Conservation (phyloP, 2,329 filamentous ascomycete genomes). For the Epichloe glyceriae region DNA sequence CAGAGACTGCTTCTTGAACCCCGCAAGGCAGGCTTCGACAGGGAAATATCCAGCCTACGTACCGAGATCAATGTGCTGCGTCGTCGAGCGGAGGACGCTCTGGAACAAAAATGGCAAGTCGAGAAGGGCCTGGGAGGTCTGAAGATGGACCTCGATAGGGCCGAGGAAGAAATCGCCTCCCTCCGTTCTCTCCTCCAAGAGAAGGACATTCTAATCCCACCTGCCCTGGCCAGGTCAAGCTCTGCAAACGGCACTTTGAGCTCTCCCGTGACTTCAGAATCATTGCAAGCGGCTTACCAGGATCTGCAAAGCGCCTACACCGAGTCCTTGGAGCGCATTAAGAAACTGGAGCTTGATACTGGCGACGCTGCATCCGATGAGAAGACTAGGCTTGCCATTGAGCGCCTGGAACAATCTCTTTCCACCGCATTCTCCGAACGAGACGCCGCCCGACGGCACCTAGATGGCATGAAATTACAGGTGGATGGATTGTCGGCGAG, state of each 20-base stretch:
- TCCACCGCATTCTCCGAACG: conserved; percentile 57
- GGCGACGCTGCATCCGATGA: conserved; percentile 30
- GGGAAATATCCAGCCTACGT: conserved; percentile 66
- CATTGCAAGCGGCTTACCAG: conserved; percentile 60
- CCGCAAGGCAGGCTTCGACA: conserved; percentile 66
- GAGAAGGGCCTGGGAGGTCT: conserved; percentile 79
- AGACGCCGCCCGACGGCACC: conserved; percentile 56
- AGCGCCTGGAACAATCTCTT: conserved; percentile 55
- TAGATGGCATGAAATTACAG: conserved; percentile 46
- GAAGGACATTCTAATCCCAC: conserved; percentile 66
- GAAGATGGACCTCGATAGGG: conserved; percentile 93
- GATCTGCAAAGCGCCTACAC: conserved; percentile 62
- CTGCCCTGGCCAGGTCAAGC: conserved; percentile 37
- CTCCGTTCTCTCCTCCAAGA: conserved; percentile 67
- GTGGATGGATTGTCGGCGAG: conserved; percentile 43
- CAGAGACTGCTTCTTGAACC: conserved; percentile 58
- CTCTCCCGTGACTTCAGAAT: conserved; percentile 50
- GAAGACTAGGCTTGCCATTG: conserved; percentile 48
- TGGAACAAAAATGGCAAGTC: conserved; percentile 92
- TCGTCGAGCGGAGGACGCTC: conserved; percentile 78
- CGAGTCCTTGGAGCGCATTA: conserved; percentile 53
- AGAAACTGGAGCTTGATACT: conserved; percentile 43
- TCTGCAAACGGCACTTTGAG: conserved; percentile 14
- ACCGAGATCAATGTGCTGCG: conserved; percentile 76
- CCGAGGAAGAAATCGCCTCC: conserved; percentile 83